Evolutionary conservation across 2,329 filamentous ascomycete species (phyloP), one percentile per base, ranked within the genome.

Genomic region (Colletotrichum navitas): DNA sequence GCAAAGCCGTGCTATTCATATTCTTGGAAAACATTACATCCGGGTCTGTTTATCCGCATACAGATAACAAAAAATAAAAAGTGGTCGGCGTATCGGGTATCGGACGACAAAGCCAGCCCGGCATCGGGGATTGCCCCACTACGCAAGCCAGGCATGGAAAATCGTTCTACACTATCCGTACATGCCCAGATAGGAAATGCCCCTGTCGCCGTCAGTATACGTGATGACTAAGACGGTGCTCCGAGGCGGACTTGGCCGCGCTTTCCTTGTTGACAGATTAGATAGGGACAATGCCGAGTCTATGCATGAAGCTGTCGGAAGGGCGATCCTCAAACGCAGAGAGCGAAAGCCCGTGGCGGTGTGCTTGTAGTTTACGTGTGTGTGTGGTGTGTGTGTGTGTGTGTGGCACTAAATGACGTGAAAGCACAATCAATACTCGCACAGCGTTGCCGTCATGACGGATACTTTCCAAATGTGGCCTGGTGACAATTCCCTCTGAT

Each of bases 291-390:
- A 32, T 54, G 29, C 29, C 51, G 51, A 54, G 51, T 32, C 51
- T 14, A 34, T 60, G 54, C 32, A 51, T 43, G 45, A 36, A 24
- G 26, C 34, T 24, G 63, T 29, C 34, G 18, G 55, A 24, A 61
- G 47, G 65, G 29, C 47, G 26, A 45, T 67, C 36, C 41, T 65
- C 34, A 26, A 63, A 54, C 34, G 49, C 65, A 26, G 62, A 60
- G 21, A n/a, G n/a, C 16, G n/a, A 49, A 58, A n/a, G 21, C 29
- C 45, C 43, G 55, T 61, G 63, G 63, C 26, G 26, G 26, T 52
- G 49, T 43, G 39, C 14, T 41, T 41, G 41, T 41, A 41, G 16
- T 41, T 41, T 41, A 18, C 43, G 24, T 51, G 45, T 12, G 8
- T 24, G 6, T 11, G 62, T 55, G 62, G 11, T 36, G 8, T 36